Conservation (phyloP, 1,284 basidiomycete genomes). For the Trametes hirsuta region DNA sequence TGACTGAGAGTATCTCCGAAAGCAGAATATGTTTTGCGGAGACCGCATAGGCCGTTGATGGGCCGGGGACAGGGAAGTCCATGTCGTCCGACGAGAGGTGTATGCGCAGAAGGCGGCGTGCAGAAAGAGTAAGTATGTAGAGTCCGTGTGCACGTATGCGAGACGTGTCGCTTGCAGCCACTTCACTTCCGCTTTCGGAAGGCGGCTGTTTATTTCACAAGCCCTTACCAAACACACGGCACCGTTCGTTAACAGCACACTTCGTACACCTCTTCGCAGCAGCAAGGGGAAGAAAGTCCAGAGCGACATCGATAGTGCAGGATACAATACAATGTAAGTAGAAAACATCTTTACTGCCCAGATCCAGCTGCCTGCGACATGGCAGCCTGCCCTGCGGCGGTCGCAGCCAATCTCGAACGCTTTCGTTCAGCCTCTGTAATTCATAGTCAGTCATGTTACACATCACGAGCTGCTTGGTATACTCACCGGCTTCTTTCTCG, state of each 20-base stretch:
- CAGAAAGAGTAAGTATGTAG: not conserved
- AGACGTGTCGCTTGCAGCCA: conserved; percentile 19
- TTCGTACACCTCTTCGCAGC: not conserved
- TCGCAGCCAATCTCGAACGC: conserved; percentile 75
- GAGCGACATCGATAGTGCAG: conserved; percentile 1
- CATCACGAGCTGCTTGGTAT: not conserved
- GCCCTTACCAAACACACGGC: conserved; percentile 26
- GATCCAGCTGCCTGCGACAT: conserved; percentile 59
- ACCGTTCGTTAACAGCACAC: not conserved
- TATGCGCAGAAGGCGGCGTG: not conserved
- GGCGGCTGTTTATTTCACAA: conserved; percentile 26
- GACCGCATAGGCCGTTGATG: conserved; percentile 33
- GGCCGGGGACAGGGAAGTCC: conserved; percentile 14
- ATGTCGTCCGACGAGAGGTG: conserved; percentile 12
- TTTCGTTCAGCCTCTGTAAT: conserved; percentile 84
- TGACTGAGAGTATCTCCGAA: conserved; percentile 91
- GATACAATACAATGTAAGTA: conserved; percentile 22
- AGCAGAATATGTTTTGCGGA: conserved; percentile 79
- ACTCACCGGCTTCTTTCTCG: conserved; percentile 91
- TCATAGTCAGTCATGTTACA: conserved; percentile 4
- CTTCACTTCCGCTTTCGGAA: conserved; percentile 8
- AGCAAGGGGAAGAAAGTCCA: not conserved
- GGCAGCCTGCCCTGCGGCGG: conserved; percentile 82
- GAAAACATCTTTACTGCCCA: conserved; percentile 28
- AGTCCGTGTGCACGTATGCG: conserved; percentile 21